Base-by-base conservation (phyloP, 2,329 filamentous ascomycete species). In the Colletotrichum orchidophilum region DNA sequence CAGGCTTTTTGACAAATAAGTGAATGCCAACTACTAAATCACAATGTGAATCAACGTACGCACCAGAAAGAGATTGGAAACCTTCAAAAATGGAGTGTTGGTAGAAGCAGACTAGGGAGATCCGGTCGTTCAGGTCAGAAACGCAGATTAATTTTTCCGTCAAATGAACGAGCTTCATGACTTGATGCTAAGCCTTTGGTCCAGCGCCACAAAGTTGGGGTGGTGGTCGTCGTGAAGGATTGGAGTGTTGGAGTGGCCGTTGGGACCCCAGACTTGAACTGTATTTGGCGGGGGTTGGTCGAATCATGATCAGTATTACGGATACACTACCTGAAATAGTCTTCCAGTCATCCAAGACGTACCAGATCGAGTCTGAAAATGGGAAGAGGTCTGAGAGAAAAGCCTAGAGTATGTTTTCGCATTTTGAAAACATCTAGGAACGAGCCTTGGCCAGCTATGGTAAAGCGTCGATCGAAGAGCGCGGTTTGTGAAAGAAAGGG, bases 71-170 rank as follows among this genome's bases (percentile, higher is more conserved):
- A 29, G 2, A 13, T 27, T 12, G 52, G 18, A 46, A 49, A 9
- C 3, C 49, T 59, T 24, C 39, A 2, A 46, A 13, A 24, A 50
- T 6, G 50, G 27, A 61, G 39, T 42, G 29, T 46, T 27, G 15
- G 33, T 27, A 24, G 46, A 71, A 58, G 31, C 24, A 33, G 63
- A 42, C 63, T 70, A 67, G 57, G 35, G 50, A 21, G 31, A 62
- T 62, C 24, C 64, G 54, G 31, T 35, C 46, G 29, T 52, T 52
- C 57, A 71, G 68, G 63, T 46, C 64, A 67, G 52, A 53, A 46
- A 46, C 68, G 58, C 68, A 60, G 60, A 62, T 55, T 52, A 71
- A 52, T 68, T 71, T 71, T 71, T 71, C 68, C 68, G 52, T 71
- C 68, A 71, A 71, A 68, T 71, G 61, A 65, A 53, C 6, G 53